These are phyloP conservation scores for Heterobasidion occidentale DNA, from an alignment of 1,284 basidiomycete genomes.

Conservation along the genomic window DNA sequence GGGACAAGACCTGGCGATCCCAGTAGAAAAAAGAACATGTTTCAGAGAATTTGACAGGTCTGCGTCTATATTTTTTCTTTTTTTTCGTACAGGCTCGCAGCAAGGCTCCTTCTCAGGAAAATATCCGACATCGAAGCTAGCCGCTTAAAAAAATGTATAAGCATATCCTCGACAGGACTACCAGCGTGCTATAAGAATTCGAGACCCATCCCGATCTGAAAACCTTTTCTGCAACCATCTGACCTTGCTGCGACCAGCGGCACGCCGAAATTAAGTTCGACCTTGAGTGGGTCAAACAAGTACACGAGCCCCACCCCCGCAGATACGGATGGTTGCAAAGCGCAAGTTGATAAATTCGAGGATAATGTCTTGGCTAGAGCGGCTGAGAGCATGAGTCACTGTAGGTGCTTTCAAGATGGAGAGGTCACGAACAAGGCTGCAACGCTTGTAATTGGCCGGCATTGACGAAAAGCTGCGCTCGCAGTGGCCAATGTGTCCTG, in stretches of 20 bases:
- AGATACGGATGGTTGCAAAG: slow-evolving; percentile 60
- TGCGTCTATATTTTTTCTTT: too few species aligned
- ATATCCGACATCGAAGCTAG: too few species aligned
- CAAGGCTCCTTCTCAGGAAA: too few species aligned
- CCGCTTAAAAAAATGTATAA: too few species aligned
- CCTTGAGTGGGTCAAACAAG: slow-evolving; percentile 73
- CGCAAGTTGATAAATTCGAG: slow-evolving; percentile 28
- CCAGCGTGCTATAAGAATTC: slow-evolving; percentile 54
- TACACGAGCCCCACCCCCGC: slow-evolving; percentile 91
- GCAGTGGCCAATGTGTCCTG: slow-evolving; percentile 84
- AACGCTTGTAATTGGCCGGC: slow-evolving; percentile 74
- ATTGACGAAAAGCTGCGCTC: slow-evolving; percentile 82
- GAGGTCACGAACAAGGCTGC: slow-evolving; percentile 40
- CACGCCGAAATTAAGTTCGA: slow-evolving; percentile 91
- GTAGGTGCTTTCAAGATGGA: slow-evolving; percentile 4
- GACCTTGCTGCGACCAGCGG: slow-evolving; percentile 75
- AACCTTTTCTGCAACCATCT: slow-evolving; percentile 73
- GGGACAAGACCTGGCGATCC: too few species aligned
- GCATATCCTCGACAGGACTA: too few species aligned
- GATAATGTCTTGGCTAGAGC: slow-evolving; percentile 29
- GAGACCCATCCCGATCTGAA: slow-evolving; percentile 90
- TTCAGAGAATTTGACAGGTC: too few species aligned
- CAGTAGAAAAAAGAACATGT: too few species aligned
- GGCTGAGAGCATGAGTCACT: background rate
- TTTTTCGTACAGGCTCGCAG: too few species aligned